A percentile compares a stretch with the other conserved stretches of the same genome.
Conservation (phyloP, 2,329 filamentous ascomycete genomes). For the Sphaerulina vaccinii region DNA sequence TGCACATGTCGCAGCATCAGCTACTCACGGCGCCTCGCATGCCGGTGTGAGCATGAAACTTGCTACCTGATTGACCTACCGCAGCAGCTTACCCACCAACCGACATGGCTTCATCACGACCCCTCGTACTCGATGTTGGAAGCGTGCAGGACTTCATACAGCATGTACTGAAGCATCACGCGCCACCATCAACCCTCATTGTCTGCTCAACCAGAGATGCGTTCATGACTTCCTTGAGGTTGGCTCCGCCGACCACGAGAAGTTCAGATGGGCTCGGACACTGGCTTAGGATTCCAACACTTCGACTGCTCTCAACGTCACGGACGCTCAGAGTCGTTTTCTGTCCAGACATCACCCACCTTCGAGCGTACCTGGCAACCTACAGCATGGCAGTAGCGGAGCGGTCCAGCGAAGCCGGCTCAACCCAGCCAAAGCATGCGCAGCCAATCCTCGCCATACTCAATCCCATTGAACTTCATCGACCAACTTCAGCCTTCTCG, state of each 20-base stretch:
- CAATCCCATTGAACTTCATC: conserved; percentile 64
- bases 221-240: conserved; percentile 67
- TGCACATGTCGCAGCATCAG: neutral
- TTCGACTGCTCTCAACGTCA: conserved; percentile 68
- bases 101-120: conserved; percentile 21
- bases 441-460: conserved; percentile 61
- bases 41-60: conserved; percentile 1
- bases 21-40: neutral
- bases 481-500: conserved; percentile 70
- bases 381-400: conserved; percentile 19
- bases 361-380: conserved; percentile 67
- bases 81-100: neutral
- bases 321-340: conserved; percentile 70
- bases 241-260: conserved; percentile 44
- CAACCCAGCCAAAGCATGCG: conserved; percentile 14
- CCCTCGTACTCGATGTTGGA: conserved; percentile 41
- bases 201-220: conserved; percentile 65
- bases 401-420: conserved; percentile 7
- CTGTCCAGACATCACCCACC: conserved; percentile 70
- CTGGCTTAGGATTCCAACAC: conserved; percentile 49
- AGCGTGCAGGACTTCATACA: conserved; percentile 57
- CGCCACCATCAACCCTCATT: conserved; percentile 64
- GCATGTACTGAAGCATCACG: conserved; percentile 59
- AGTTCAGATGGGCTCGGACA: neutral
- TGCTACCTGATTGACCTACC: neutral